These are phyloP conservation scores for Suillus hirtellus DNA, from an alignment of 768 basidiomycete genomes.

Conservation along the genomic window DNA sequence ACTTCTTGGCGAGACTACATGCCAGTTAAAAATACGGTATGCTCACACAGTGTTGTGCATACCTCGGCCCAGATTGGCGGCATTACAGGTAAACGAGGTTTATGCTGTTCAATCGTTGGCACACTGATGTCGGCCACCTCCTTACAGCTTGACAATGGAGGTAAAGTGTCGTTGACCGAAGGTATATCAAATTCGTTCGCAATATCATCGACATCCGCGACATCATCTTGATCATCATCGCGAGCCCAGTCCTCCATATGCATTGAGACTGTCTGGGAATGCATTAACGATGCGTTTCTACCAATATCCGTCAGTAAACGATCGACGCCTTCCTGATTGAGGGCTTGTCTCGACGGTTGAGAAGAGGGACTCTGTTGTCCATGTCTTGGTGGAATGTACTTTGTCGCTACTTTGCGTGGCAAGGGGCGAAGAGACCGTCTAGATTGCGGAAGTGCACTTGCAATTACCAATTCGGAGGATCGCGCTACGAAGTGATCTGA, in stretches of 20 bases:
- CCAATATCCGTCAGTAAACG: constrained; percentile 22
- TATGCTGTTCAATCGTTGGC: constrained; percentile 11
- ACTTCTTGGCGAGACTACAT: constrained; percentile 78
- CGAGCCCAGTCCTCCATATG: constrained; percentile 26
- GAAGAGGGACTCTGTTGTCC: neutral
- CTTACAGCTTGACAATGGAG: constrained; percentile 9
- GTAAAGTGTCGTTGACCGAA: constrained; percentile 17
- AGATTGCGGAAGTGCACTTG: neutral
- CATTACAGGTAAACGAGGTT: constrained; percentile 24
- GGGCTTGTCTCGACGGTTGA: neutral
- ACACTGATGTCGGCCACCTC: neutral
- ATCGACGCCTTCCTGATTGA: constrained; percentile 15
- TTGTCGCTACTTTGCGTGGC: constrained; percentile 18
- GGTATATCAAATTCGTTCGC: constrained; percentile 13
- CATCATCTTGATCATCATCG: constrained; percentile 24
- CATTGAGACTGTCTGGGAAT: neutral
- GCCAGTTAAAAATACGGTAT: constrained; percentile 4
- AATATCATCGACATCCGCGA: constrained; percentile 7
- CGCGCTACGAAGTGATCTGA: neutral
- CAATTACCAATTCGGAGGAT: neutral
- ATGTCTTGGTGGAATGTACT: neutral
- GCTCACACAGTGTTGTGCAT: constrained; percentile 13
- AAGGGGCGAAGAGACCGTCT: constrained; percentile 20
- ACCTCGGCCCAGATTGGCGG: constrained; percentile 51
- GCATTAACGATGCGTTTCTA: constrained; percentile 16